Evolutionary conservation across 495 filamentous ascomycete genomes (phyloP), one percentile per base, ranked within the genome.

Genomic region (Aspergillus saccharolyticus): DNA sequence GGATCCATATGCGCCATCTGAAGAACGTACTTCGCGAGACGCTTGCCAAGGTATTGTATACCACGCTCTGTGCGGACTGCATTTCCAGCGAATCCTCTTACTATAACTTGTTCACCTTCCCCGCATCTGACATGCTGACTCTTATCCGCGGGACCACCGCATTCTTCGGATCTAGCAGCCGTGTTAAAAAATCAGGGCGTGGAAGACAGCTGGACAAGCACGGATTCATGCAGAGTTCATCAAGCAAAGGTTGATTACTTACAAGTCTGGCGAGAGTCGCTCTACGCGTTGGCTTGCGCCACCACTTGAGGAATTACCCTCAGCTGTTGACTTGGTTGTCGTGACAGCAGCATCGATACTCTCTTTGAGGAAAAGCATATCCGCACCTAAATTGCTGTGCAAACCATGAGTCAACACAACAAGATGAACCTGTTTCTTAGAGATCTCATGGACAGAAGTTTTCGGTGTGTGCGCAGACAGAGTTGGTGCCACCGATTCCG

Each of bases 351-450:
- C 84, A 70, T 98, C 95, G 53, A 98, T 97, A 63, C 90, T 92
- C 69, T 98, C 94, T 66, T 98, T 98, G 63, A 98, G 70, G 68
- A 89, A 98, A 24, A 98, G 77, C 95, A 98, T 96, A 74, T 98
- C 94, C 43, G 90, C 85, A 1, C 95, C 91, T n/a, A 96, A 80
- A 72, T 98, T 98, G 72, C 92, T 95, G 69, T 97, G 94, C 59
- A 98, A 71, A 0, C 94, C 94, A 77, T 98, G 94, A 0, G 94
- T 97, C 53, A 98, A 67, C 8, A 98, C 79, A 9, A 98, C 94
- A 56, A 98, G 76, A 65, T 98, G 94, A 0, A 97, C 75, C 33
- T 12, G 33, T 62, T 85, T 91, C 73, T 89, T 93, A 63, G 65
- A 73, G 44, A 9, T 15, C 55, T 42, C 45, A 15, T 53, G 50